Percentiles rank a stretch among this genome's conserved stretches.
These are phyloP conservation scores for Fistulifera pelliculosa DNA, from an alignment of 108 stramenopile genomes.

Conservation along the genomic window DNA sequence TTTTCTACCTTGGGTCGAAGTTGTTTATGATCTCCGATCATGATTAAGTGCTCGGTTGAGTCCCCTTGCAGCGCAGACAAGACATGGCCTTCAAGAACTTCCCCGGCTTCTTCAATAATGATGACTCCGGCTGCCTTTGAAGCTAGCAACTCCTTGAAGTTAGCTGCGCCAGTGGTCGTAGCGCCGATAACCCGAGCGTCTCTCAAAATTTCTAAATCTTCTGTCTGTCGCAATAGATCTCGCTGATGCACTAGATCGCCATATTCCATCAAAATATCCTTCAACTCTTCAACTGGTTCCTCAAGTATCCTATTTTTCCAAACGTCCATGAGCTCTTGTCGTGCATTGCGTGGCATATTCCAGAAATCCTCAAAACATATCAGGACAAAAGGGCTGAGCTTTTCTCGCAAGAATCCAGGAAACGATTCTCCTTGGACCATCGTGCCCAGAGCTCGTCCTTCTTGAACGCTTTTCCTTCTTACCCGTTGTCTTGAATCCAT, in stretches of 20 bases:
- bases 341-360: constrained; percentile 7
- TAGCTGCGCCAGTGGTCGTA: constrained; percentile 41
- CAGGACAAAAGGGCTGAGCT: not conserved
- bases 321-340: constrained; percentile 7
- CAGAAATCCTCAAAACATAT: constrained; percentile 12
- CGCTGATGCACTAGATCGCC: constrained; percentile 15
- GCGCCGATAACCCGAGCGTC: constrained; percentile 40
- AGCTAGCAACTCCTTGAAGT: constrained; percentile 27
- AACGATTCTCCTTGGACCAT: constrained; percentile 25
- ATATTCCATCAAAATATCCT: constrained; percentile 8
- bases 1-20: constrained; percentile 68
- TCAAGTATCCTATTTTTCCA: constrained; percentile 15
- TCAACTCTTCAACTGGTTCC: constrained; percentile 2
- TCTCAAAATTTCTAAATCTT: constrained; percentile 23
- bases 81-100: constrained; percentile 65
- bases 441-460: constrained; percentile 17
- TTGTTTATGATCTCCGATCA: constrained; percentile 82
- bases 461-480: constrained; percentile 13
- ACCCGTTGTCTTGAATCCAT: constrained; percentile 28
- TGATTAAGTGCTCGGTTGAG: constrained; percentile 61
- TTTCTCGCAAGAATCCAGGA: constrained; percentile 18
- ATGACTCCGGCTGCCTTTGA: constrained; percentile 27
- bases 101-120: constrained; percentile 62
- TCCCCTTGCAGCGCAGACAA: constrained; percentile 30
- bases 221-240: constrained; percentile 13